Evolutionary conservation across 2,329 filamentous ascomycete species (phyloP), one percentile per base, ranked within the genome.

Genomic region (Pseudogymnoascus sp.): DNA sequence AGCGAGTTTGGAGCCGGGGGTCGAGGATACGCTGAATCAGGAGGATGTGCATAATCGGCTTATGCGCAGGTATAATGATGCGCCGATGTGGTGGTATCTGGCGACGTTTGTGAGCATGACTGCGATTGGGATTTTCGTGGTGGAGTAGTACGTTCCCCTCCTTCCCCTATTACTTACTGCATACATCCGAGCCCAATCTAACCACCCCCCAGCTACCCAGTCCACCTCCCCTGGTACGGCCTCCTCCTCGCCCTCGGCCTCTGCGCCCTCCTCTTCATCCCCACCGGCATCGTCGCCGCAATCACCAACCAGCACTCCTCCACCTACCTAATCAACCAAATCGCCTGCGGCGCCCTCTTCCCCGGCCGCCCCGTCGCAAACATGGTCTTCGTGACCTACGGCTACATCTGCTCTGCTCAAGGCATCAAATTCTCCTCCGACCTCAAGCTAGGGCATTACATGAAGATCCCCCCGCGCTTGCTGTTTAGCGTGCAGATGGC

Each of bases 341-440:
- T 95, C 63, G 87, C 94, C 66, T 93, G 90, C 66, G 91, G 91
- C 61, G 86, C 84, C 60, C 80, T 91, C 14, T 95, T 95, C 72
- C 91, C 91, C 0, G 91, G 91, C 28, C 87, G 89, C 1, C 91
- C 91, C 1, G 90, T 95, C 9, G 91, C 91, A 60, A 94, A 95
- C 74, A 95, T 95, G 91, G 90, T 95, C 36, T 96, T 95, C 69
- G 90, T 93, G 58, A 94, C 90, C 0, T 96, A 94, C 72, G 91
- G 90, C 65, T 95, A 94, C 75, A 94, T 94, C 71, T 92, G 89
- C 4, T 92, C 89, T 0, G 89, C 90, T 0, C 91, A 96, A 76
- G 91, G 91, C 28, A 88, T 95, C 73, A 94, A 95, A 72, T 96
- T 95, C 72, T 88, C 90, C 1, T 87, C 89, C 2, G 91, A 96